Conservation (phyloP, 2,329 filamentous ascomycete genomes). For the Thelonectria blattea region DNA sequence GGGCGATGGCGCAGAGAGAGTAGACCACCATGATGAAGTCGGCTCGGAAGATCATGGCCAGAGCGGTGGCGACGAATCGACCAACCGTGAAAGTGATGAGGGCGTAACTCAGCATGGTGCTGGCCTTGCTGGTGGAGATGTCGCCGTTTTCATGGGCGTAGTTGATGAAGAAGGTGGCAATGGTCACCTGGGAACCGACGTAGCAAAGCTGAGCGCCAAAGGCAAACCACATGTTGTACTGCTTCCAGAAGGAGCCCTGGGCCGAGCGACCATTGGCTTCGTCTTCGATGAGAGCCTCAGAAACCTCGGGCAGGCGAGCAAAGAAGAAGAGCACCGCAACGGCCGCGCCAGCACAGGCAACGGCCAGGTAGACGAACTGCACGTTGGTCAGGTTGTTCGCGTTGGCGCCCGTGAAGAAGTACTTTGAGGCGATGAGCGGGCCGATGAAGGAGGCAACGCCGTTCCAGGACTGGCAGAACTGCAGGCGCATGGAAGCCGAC, state of each 20-base stretch:
- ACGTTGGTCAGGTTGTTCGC: conserved; percentile 67
- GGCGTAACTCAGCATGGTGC: conserved; percentile 73
- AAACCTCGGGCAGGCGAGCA: conserved; percentile 74
- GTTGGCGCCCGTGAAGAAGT: conserved; percentile 70
- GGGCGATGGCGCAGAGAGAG: conserved; percentile 67
- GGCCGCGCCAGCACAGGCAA: conserved; percentile 70
- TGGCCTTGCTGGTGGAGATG: conserved; percentile 55
- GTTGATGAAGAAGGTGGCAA: conserved; percentile 75
- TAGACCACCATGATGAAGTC: conserved; percentile 72
- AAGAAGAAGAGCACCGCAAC: conserved; percentile 70
- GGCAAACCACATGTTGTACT: conserved; percentile 78
- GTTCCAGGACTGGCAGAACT: conserved; percentile 78
- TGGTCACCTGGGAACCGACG: conserved; percentile 72
- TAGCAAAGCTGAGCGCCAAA: conserved; percentile 81
- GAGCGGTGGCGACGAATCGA: conserved; percentile 69
- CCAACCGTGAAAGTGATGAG: conserved; percentile 78
- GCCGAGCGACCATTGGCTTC: conserved; percentile 58
- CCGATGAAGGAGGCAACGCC: conserved; percentile 75
- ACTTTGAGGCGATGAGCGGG: conserved; percentile 73
- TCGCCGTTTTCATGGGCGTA: conserved; percentile 67
- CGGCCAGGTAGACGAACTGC: conserved; percentile 78
- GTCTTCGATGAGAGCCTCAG: conserved; percentile 47
- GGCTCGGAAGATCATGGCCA: conserved; percentile 69
- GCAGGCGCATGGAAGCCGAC: conserved; percentile 17
- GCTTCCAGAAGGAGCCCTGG: conserved; percentile 70